These are phyloP conservation scores for Skeletonema costatum DNA, from an alignment of 108 stramenopile species.

Conservation along the genomic window DNA sequence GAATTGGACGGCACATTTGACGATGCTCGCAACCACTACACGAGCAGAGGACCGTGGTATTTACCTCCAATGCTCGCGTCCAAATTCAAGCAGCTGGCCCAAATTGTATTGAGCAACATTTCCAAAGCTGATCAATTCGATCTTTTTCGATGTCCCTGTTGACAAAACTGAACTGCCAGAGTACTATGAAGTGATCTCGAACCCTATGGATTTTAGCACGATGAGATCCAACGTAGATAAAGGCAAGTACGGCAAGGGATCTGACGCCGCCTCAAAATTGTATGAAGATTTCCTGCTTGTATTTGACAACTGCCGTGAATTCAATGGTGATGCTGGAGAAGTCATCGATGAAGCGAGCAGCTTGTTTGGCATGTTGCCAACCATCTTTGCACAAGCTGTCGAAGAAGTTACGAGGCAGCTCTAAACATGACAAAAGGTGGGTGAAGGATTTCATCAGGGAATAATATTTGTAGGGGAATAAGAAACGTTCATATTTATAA, in stretches of 20 bases:
- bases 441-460: neutral
- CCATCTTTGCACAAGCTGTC: slow-evolving; percentile 44
- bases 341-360: slow-evolving; percentile 72
- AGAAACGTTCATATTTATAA: neutral
- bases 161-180: slow-evolving; percentile 52
- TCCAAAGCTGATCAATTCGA: slow-evolving; percentile 60
- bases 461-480: too few species aligned
- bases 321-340: slow-evolving; percentile 73
- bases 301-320: slow-evolving; percentile 74
- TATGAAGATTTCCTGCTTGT: slow-evolving; percentile 75
- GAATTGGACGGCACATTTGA: slow-evolving; percentile 49
- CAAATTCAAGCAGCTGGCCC: slow-evolving; percentile 67
- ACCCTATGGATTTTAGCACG: slow-evolving; percentile 81
- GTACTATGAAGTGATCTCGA: slow-evolving; percentile 62
- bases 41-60: slow-evolving; percentile 61
- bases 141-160: slow-evolving; percentile 73
- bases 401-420: slow-evolving; percentile 32
- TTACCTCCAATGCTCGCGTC: slow-evolving; percentile 53
- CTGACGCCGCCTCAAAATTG: slow-evolving; percentile 55
- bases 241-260: slow-evolving; percentile 74
- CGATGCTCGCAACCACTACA: slow-evolving; percentile 56
- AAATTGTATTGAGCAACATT: slow-evolving; percentile 57
- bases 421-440: neutral
- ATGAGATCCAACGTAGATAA: slow-evolving; percentile 71
- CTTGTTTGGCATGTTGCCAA: slow-evolving; percentile 62